A percentile compares a stretch with the other conserved stretches of the same genome.
phyloP scores from a whole-genome alignment of 345 rosid genomes.

The Eucalyptus curtisii region DNA sequence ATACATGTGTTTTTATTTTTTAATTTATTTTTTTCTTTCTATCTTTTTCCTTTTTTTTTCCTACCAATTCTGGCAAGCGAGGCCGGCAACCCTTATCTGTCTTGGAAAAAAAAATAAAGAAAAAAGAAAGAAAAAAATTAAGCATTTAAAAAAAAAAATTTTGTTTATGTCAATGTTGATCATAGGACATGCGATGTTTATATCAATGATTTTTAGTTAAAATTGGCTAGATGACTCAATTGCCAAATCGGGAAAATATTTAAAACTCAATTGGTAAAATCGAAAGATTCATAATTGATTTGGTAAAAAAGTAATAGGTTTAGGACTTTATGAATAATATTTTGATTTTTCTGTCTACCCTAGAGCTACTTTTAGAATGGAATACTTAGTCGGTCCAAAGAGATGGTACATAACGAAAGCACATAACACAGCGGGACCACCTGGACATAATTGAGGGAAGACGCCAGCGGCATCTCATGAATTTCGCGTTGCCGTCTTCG shows the following conservation, averaged over 20 bases:
- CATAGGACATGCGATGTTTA: rapidly evolving
- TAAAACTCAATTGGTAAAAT: rapidly evolving
- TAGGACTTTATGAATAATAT: too few species aligned
- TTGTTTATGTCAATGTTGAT: too few species aligned
- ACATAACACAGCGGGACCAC: not conserved
- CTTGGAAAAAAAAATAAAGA: too few species aligned
- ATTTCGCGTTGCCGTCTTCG: not conserved
- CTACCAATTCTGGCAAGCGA: rapidly evolving
- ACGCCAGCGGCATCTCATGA: not conserved
- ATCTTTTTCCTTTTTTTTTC: too few species aligned
- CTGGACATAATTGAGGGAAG: not conserved
- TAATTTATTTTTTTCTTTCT: too few species aligned
- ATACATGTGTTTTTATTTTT: rapidly evolving
- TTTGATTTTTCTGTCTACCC: rapidly evolving
- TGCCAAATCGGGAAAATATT: rapidly evolving
- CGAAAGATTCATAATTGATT: rapidly evolving
- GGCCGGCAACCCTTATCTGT: rapidly evolving
- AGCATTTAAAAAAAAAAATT: too few species aligned
- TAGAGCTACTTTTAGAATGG: not conserved
- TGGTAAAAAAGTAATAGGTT: rapidly evolving
- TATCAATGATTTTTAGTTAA: too few species aligned
- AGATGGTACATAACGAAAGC: not conserved
- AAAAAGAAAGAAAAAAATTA: too few species aligned
- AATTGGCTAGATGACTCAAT: rapidly evolving
- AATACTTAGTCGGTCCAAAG: not conserved